Conservation (phyloP, 768 basidiomycete species). For the Clavaria fumosa region DNA sequence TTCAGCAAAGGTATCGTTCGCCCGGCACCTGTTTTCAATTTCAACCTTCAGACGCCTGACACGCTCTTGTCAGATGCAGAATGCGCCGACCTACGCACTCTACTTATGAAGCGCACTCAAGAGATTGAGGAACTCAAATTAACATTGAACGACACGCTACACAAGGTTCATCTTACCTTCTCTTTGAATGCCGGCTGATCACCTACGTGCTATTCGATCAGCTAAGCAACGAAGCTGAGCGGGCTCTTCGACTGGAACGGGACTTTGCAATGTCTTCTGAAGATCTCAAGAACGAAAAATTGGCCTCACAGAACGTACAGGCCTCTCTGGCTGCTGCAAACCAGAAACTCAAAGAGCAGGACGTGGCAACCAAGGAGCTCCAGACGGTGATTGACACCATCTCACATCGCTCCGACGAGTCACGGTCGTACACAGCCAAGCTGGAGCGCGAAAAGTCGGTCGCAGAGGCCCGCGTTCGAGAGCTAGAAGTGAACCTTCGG, state of each 20-base stretch:
- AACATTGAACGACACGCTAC: constrained; percentile 28
- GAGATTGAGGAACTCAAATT: constrained; percentile 29
- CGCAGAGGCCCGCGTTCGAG: constrained; percentile 41
- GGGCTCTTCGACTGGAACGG: constrained; percentile 37
- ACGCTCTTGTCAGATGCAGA: constrained; percentile 37
- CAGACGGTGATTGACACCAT: constrained; percentile 39
- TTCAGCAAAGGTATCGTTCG: constrained; percentile 30
- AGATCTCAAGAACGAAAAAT: constrained; percentile 40
- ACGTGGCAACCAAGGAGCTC: constrained; percentile 35
- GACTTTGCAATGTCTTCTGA: constrained; percentile 33
- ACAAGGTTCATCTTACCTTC: constrained; percentile 24
- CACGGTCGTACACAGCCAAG: constrained; percentile 26
- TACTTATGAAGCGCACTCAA: constrained; percentile 25
- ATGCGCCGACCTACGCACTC: constrained; percentile 31
- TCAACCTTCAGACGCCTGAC: too few species aligned
- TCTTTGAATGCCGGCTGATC: neutral
- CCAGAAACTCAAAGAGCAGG: constrained; percentile 35
- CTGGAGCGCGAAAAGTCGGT: constrained; percentile 41
- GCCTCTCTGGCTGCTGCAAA: constrained; percentile 31
- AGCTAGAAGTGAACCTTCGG: constrained; percentile 33
- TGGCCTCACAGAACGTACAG: constrained; percentile 36
- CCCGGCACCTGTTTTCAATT: neutral
- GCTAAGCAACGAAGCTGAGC: constrained; percentile 43
- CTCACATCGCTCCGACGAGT: constrained; percentile 36
- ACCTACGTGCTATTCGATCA: constrained; percentile 17